Evolutionary conservation across 2,329 filamentous ascomycete genomes (phyloP).

Genomic region (Claviceps humidiphila): DNA sequence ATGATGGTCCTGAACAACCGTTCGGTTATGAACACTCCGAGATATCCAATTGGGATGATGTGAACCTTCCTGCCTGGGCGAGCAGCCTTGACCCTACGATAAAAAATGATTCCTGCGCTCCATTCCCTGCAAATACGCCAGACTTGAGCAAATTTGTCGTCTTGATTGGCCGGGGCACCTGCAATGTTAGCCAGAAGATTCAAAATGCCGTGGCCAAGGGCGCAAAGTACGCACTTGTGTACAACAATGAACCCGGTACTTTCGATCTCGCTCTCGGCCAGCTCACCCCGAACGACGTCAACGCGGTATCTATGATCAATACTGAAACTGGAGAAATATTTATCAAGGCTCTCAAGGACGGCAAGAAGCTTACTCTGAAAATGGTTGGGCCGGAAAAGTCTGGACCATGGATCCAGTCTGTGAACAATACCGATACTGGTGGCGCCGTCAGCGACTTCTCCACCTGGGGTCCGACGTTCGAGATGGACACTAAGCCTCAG

Average conservation of each 20-base stretch:
- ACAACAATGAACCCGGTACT: constrained; percentile 37
- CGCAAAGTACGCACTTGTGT: constrained; percentile 47
- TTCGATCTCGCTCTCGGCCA: constrained; percentile 18
- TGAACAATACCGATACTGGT: constrained; percentile 21
- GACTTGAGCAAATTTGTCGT: constrained; percentile 45
- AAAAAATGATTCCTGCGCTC: constrained; percentile 35
- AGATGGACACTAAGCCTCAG: constrained; percentile 43
- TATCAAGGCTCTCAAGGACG: constrained; percentile 28
- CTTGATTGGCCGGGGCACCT: constrained; percentile 45
- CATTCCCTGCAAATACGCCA: constrained; percentile 38
- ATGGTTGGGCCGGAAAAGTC: constrained; percentile 24
- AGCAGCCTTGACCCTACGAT: constrained; percentile 35
- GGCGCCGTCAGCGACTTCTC: constrained; percentile 40
- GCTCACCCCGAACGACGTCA: constrained; percentile 12
- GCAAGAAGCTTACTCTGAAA: constrained; percentile 28
- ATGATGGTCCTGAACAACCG: constrained; percentile 16
- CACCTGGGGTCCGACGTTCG: constrained; percentile 48
- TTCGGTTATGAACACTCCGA: constrained; percentile 32
- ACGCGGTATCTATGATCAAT: constrained; percentile 28
- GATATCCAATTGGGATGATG: constrained; percentile 29
- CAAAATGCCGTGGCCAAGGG: constrained; percentile 38
- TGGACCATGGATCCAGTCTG: constrained; percentile 16
- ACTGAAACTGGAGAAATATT: constrained; percentile 28
- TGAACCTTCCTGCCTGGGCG: constrained; percentile 36
- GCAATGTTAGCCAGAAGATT: constrained; percentile 41